Conservation (phyloP, 176 grass and related monocot species). For the Triticum dicoccoides region DNA sequence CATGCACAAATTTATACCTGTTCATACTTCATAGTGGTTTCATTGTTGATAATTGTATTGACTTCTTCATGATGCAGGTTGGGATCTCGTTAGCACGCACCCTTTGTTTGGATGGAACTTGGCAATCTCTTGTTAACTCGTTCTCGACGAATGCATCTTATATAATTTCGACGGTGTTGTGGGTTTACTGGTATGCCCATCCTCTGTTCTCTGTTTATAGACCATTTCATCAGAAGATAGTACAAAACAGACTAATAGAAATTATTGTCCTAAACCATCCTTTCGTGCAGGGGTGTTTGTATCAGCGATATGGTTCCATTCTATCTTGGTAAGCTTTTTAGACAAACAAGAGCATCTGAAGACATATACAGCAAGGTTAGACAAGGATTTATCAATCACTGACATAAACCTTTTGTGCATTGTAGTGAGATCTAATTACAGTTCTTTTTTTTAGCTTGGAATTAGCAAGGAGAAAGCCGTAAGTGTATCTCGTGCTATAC, state of each 20-base stretch:
- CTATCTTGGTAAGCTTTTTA: constrained; percentile 75
- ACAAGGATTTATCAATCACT: constrained; percentile 18
- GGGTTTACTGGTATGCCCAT: constrained; percentile 84
- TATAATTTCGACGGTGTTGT: constrained; percentile 75
- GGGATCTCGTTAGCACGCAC: constrained; percentile 81
- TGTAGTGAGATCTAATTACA: constrained; percentile 19
- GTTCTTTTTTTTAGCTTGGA: constrained; percentile 62
- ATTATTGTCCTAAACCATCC: constrained; percentile 3
- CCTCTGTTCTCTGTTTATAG: constrained; percentile 18
- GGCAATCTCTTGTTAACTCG: constrained; percentile 66
- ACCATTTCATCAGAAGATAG: neutral
- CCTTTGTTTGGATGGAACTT: constrained; percentile 78
- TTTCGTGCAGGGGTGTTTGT: constrained; percentile 76
- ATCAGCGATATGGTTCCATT: constrained; percentile 89
- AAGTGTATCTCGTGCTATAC: constrained; percentile 50
- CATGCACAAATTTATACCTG: neutral
- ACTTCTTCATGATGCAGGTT: constrained; percentile 50
- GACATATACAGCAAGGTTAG: constrained; percentile 72
- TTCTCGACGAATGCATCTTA: constrained; percentile 71
- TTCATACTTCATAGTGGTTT: neutral
- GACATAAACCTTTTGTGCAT: neutral
- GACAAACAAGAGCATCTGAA: constrained; percentile 66
- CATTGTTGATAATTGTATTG: neutral
- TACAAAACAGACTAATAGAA: neutral
- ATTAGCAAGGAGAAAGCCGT: constrained; percentile 70